These are phyloP conservation scores for Sarcodon aspratus DNA, from an alignment of 768 basidiomycete species.

Conservation along the genomic window DNA sequence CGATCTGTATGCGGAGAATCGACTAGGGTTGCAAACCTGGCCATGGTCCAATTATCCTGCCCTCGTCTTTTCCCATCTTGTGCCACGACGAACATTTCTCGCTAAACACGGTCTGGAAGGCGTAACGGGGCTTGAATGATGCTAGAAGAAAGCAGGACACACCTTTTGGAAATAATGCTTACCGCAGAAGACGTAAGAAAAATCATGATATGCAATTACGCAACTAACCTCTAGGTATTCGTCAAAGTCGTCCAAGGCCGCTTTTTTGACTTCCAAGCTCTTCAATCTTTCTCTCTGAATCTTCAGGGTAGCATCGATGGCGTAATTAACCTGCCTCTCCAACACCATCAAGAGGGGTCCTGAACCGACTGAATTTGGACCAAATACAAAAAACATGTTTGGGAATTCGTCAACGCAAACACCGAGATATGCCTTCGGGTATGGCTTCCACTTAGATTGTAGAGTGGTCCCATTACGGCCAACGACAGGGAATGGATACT, in stretches of 20 bases:
- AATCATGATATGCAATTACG: background rate
- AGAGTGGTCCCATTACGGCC: slow-evolving; percentile 42
- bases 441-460: slow-evolving; percentile 40
- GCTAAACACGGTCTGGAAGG: slow-evolving; percentile 40
- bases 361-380: slow-evolving; percentile 48
- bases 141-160: slow-evolving; percentile 1
- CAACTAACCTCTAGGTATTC: slow-evolving; percentile 39
- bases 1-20: background rate
- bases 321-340: slow-evolving; percentile 48
- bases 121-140: background rate
- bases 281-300: slow-evolving; percentile 51
- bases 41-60: slow-evolving; percentile 46
- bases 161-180: slow-evolving; percentile 39
- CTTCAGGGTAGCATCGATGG: slow-evolving; percentile 42
- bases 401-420: slow-evolving; percentile 54
- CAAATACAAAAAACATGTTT: slow-evolving; percentile 47
- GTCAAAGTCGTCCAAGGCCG: slow-evolving; percentile 54
- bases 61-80: slow-evolving; percentile 47
- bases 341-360: slow-evolving; percentile 45
- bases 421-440: slow-evolving; percentile 47
- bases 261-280: slow-evolving; percentile 45
- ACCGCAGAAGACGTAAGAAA: background rate
- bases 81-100: slow-evolving; percentile 56
- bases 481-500: slow-evolving; percentile 38
- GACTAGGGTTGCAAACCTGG: slow-evolving; percentile 28